These are phyloP conservation scores for Ochetophila trinervis DNA, from an alignment of 306 rosid species.

Conservation along the genomic window DNA sequence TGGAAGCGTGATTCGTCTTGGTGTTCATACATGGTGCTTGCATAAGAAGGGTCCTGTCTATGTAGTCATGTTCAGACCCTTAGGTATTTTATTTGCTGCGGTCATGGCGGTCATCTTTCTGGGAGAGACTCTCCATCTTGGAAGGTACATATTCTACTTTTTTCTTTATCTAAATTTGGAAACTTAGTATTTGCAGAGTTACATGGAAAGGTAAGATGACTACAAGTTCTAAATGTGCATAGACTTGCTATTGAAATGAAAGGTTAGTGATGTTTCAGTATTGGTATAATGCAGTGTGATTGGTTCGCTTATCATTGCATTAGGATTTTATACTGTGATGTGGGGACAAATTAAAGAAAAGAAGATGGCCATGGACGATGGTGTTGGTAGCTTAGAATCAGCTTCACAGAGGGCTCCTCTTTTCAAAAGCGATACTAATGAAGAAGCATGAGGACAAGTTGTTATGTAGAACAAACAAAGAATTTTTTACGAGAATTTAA, in stretches of 20 bases:
- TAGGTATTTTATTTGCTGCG: conserved; percentile 34
- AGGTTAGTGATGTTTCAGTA: not conserved
- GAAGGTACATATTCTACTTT: conserved; percentile 23
- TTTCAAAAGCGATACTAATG: conserved; percentile 5
- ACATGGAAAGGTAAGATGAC: too few species aligned
- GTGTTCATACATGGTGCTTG: conserved; percentile 39
- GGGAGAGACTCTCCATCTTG: conserved; percentile 28
- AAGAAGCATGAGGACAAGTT: not conserved
- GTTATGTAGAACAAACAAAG: not conserved
- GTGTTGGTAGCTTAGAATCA: conserved; percentile 13
- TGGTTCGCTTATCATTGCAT: conserved; percentile 28
- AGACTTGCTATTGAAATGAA: not conserved
- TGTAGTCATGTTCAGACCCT: conserved; percentile 43
- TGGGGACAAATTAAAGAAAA: conserved; percentile 33
- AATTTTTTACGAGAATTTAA: too few species aligned
- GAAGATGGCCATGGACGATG: not conserved
- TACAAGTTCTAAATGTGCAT: too few species aligned
- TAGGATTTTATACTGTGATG: conserved; percentile 40
- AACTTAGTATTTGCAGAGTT: not conserved
- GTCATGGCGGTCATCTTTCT: conserved; percentile 31
- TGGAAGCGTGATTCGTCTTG: conserved; percentile 25
- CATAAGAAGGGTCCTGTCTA: conserved; percentile 38
- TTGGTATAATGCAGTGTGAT: conserved; percentile 31
- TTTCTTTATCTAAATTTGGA: not conserved
- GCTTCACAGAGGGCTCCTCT: conserved; percentile 17